These are phyloP conservation scores for Aspergillus piperis DNA, from an alignment of 2,329 filamentous ascomycete genomes.

Conservation along the genomic window DNA sequence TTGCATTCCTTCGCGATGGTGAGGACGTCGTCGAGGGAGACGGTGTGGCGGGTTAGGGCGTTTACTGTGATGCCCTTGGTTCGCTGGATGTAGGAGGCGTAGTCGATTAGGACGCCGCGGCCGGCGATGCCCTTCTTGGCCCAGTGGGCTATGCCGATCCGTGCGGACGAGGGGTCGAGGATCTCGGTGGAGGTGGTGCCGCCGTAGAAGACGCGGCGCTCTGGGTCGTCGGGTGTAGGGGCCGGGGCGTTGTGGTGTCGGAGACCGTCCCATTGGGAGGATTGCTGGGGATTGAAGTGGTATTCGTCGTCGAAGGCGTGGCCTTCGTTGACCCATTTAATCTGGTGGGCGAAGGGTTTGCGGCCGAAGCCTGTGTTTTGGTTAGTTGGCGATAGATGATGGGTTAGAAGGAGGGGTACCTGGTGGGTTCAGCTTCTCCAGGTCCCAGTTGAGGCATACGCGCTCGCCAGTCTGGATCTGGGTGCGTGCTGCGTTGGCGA, in stretches of 20 bases:
- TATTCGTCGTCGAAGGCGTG: conserved; percentile 54
- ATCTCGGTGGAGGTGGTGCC: conserved; percentile 41
- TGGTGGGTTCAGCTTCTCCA: conserved; percentile 56
- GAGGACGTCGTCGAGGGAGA: conserved; percentile 39
- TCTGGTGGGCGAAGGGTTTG: conserved; percentile 54
- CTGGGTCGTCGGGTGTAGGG: conserved; percentile 34
- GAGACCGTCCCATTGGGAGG: conserved; percentile 57
- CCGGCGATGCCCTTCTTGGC: conserved; percentile 43
- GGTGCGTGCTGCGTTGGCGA: conserved; percentile 52
- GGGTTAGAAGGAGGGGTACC: conserved; percentile 20
- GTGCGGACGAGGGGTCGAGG: conserved; percentile 31
- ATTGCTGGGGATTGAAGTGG: conserved; percentile 56
- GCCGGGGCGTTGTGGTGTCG: conserved; percentile 52
- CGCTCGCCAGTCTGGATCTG: conserved; percentile 57
- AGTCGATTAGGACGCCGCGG: conserved; percentile 45
- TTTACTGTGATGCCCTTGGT: conserved; percentile 35
- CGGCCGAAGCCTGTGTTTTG: conserved; percentile 50
- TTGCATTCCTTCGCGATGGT: conserved; percentile 38
- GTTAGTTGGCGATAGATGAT: background rate
- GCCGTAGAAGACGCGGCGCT: conserved; percentile 38
- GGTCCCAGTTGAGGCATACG: conserved; percentile 58
- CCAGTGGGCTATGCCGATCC: conserved; percentile 43
- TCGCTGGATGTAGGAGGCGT: conserved; percentile 35
- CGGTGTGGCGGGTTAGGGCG: conserved; percentile 35
- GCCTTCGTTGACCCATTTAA: conserved; percentile 50